These are phyloP conservation scores for Hortaea sp. DNA, from an alignment of 2,329 filamentous ascomycete genomes.

Conservation along the genomic window DNA sequence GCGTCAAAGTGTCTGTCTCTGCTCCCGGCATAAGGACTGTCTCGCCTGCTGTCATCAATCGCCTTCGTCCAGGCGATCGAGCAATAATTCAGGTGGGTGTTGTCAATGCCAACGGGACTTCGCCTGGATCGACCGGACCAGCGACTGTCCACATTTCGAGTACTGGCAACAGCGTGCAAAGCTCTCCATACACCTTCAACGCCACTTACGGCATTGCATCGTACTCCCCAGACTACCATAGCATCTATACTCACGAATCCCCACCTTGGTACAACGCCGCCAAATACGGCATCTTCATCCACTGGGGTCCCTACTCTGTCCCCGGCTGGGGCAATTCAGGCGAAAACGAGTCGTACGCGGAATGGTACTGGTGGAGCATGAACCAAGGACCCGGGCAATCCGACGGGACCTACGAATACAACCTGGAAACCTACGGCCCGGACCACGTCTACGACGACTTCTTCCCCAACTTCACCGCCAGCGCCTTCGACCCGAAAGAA, in stretches of 20 bases:
- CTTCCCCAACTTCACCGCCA: constrained; percentile 44
- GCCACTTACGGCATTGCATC: constrained; percentile 26
- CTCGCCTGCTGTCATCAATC: constrained; percentile 26
- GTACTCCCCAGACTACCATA: constrained; percentile 29
- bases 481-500: constrained; percentile 40
- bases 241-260: constrained; percentile 33
- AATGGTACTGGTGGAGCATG: constrained; percentile 41
- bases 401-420: constrained; percentile 40
- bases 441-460: constrained; percentile 48
- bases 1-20: constrained; percentile 25
- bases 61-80: constrained; percentile 32
- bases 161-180: constrained; percentile 17
- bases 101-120: constrained; percentile 21
- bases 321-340: constrained; percentile 44
- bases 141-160: constrained; percentile 20
- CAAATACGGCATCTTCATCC: constrained; percentile 53
- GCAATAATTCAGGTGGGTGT: constrained; percentile 29
- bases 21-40: constrained; percentile 27
- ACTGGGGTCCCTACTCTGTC: constrained; percentile 48
- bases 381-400: constrained; percentile 31
- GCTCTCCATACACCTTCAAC: constrained; percentile 22
- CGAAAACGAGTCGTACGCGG: constrained; percentile 25
- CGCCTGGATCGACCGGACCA: constrained; percentile 20
- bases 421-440: constrained; percentile 41
- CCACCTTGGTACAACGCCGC: constrained; percentile 46